Conservation (phyloP, 352 stramenopile genomes). For the Phytophthora megakarya region DNA sequence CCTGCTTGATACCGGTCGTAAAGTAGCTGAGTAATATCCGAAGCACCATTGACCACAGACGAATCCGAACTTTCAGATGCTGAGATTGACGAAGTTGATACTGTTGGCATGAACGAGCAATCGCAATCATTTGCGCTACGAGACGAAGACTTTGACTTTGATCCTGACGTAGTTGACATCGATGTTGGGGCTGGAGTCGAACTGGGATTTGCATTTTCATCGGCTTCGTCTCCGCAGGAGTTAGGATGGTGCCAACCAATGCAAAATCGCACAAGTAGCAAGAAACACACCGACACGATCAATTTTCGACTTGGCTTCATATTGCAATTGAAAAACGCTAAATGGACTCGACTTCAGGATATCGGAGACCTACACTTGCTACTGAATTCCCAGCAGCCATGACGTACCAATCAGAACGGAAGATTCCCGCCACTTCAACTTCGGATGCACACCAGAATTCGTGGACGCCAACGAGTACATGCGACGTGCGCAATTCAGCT, state of each 20-base stretch:
- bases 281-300: neutral
- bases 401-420: conserved; percentile 20
- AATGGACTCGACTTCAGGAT: conserved; percentile 13
- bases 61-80: conserved; percentile 1
- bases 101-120: conserved; percentile 11
- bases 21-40: conserved; percentile 30
- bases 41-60: conserved; percentile 6
- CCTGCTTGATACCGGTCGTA: conserved; percentile 27
- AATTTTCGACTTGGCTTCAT: conserved; percentile 8
- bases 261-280: conserved; percentile 10
- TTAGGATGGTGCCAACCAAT: neutral
- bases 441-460: conserved; percentile 5
- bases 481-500: neutral
- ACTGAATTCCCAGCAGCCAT: conserved; percentile 31
- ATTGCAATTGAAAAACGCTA: conserved; percentile 8
- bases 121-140: conserved; percentile 2
- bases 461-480: conserved; percentile 13
- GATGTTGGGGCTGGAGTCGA: conserved; percentile 24
- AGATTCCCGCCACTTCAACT: conserved; percentile 25
- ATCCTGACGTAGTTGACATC: conserved; percentile 23
- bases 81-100: neutral
- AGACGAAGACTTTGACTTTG: conserved; percentile 11
- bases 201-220: neutral
- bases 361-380: conserved; percentile 15
- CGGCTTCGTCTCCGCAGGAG: conserved; percentile 21